phyloP scores from a whole-genome alignment of 345 rosid species.

The Linum usitatissimum region DNA sequence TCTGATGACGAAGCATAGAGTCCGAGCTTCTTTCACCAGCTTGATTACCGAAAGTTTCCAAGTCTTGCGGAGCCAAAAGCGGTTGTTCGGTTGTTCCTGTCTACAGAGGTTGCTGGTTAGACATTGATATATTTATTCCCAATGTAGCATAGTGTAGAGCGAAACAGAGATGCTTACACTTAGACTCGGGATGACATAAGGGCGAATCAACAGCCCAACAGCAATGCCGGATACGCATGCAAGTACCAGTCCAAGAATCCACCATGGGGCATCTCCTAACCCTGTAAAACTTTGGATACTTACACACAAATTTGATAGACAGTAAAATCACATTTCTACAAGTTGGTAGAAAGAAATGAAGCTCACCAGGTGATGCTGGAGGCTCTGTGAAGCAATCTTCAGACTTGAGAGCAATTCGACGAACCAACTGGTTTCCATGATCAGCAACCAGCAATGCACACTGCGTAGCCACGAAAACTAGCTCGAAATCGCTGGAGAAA shows the following conservation, averaged over 20 bases:
- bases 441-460: slow-evolving; percentile 59
- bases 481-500: slow-evolving; percentile 48
- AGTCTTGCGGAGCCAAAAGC: slow-evolving; percentile 33
- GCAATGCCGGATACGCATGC: slow-evolving; percentile 34
- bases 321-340: background rate
- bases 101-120: slow-evolving; percentile 39
- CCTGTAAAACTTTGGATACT: slow-evolving; percentile 17
- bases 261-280: slow-evolving; percentile 22
- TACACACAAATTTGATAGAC: background rate
- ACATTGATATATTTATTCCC: slow-evolving; percentile 5
- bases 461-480: slow-evolving; percentile 35
- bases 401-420: slow-evolving; percentile 49
- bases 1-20: slow-evolving; percentile 46
- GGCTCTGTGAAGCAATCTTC: slow-evolving; percentile 48
- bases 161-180: slow-evolving; percentile 35
- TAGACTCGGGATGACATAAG: slow-evolving; percentile 28
- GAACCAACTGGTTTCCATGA: slow-evolving; percentile 44
- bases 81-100: slow-evolving; percentile 39
- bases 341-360: background rate
- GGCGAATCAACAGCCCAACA: slow-evolving; percentile 27
- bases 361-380: slow-evolving; percentile 25
- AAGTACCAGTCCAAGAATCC: slow-evolving; percentile 27
- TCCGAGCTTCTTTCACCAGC: slow-evolving; percentile 47
- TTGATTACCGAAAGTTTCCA: slow-evolving; percentile 60
- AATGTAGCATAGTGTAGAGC: no score